phyloP scores from a whole-genome alignment of 352 stramenopile genomes.

The Phytophthora crassamura region DNA sequence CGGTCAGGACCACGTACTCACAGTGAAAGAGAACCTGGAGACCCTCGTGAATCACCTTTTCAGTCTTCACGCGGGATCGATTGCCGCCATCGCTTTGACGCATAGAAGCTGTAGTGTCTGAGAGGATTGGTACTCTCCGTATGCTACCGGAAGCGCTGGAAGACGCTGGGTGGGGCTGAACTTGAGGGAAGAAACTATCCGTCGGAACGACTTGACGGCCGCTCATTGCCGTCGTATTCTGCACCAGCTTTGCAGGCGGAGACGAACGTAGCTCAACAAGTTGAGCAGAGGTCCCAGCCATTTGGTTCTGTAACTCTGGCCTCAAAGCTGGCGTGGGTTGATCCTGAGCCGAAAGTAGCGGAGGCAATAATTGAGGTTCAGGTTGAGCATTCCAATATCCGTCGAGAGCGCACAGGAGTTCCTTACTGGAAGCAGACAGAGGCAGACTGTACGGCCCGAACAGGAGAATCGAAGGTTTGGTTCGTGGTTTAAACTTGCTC shows the following conservation, averaged over 20 bases:
- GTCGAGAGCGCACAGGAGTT: background rate
- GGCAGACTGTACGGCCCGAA: conserved; percentile 16
- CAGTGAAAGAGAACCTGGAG: conserved; percentile 26
- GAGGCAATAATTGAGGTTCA: background rate
- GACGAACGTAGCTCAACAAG: no score
- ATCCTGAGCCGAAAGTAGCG: background rate
- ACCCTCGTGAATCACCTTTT: conserved; percentile 4
- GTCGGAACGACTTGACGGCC: no score
- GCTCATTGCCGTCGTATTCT: no score
- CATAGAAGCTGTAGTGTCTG: background rate
- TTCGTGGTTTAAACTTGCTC: background rate
- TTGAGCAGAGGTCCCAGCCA: no score
- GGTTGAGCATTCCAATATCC: background rate
- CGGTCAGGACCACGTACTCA: conserved; percentile 26
- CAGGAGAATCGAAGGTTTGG: conserved; percentile 16
- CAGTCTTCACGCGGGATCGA: background rate
- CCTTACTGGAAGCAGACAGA: conserved; percentile 6
- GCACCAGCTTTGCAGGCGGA: no score
- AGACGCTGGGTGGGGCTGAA: no score
- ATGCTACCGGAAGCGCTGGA: no score
- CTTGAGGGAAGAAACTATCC: no score
- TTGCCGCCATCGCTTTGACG: background rate
- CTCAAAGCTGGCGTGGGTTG: background rate
- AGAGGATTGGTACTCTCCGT: background rate
- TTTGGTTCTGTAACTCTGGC: no score